Conservation (phyloP, 2,329 filamentous ascomycete species). For the Cercospora canescens region DNA sequence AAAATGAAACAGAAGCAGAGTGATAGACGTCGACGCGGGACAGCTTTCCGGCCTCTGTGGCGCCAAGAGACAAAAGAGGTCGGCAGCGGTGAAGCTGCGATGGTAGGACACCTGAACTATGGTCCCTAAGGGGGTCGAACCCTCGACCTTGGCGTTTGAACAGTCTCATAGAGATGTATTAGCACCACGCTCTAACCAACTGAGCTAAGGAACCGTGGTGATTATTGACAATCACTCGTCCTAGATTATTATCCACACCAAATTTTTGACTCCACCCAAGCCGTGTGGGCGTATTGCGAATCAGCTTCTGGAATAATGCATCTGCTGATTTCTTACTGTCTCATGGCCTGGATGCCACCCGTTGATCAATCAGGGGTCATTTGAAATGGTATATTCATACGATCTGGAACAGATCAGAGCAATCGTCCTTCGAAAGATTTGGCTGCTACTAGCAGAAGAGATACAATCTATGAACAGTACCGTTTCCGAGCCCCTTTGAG, state of each 20-base stretch:
- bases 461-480: background rate
- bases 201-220: background rate
- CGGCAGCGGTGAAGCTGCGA: background rate
- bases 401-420: too few species aligned
- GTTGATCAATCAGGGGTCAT: too few species aligned
- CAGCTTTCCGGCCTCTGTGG: too few species aligned
- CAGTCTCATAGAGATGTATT: background rate
- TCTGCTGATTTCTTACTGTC: too few species aligned
- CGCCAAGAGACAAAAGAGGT: background rate
- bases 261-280: too few species aligned
- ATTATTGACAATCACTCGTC: background rate
- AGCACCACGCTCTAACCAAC: slow-evolving; percentile 6
- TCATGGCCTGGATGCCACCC: too few species aligned
- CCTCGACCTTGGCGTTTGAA: background rate
- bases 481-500: background rate
- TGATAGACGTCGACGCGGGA: too few species aligned
- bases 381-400: too few species aligned
- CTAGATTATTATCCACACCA: too few species aligned
- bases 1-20: too few species aligned
- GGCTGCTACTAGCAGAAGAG: background rate
- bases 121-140: slow-evolving; percentile 5
- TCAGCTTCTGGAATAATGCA: too few species aligned
- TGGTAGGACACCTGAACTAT: background rate
- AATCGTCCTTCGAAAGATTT: too few species aligned
- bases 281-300: background rate